phyloP scores from a whole-genome alignment of 495 filamentous ascomycete species.

The Glonium stellatum region DNA sequence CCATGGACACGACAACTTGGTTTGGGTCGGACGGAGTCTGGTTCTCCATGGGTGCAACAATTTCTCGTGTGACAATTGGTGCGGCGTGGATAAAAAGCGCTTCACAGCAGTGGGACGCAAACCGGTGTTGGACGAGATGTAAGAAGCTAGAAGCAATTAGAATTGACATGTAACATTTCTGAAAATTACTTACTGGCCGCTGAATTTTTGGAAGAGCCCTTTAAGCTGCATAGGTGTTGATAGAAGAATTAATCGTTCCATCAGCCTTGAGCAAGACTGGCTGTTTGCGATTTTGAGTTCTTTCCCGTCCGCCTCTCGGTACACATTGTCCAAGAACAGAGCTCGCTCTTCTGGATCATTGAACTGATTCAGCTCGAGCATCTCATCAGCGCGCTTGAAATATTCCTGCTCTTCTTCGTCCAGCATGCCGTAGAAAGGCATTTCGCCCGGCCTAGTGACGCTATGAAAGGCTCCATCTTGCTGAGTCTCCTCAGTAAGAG shows the following conservation, averaged over 20 bases:
- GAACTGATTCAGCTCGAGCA: slow-evolving; percentile 85
- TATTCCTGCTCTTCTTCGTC: slow-evolving; percentile 88
- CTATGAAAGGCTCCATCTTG: slow-evolving; percentile 20
- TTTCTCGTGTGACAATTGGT: slow-evolving; percentile 64
- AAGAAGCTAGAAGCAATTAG: slow-evolving; percentile 51
- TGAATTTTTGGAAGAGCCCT: slow-evolving; percentile 72
- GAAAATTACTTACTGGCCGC: slow-evolving; percentile 56
- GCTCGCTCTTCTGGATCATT: slow-evolving; percentile 64
- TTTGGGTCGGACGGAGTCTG: slow-evolving; percentile 33
- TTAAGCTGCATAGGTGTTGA: slow-evolving; percentile 78
- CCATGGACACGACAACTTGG: slow-evolving; percentile 55
- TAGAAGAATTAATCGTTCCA: slow-evolving; percentile 83
- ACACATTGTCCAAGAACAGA: slow-evolving; percentile 80
- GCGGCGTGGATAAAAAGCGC: slow-evolving; percentile 80
- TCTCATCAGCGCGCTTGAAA: slow-evolving; percentile 78
- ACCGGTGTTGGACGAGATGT: slow-evolving; percentile 83
- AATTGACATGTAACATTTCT: not conserved
- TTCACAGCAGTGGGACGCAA: slow-evolving; percentile 95
- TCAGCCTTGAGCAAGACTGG: slow-evolving; percentile 86
- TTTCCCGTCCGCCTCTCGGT: slow-evolving; percentile 77
- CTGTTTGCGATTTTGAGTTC: slow-evolving; percentile 93
- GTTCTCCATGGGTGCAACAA: slow-evolving; percentile 45
- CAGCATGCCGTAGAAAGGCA: slow-evolving; percentile 81
- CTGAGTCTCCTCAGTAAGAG: slow-evolving; percentile 11
- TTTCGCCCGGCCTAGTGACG: slow-evolving; percentile 34